These are phyloP conservation scores for Oropetium thomaeum DNA, from an alignment of 176 grass and related monocot genomes.

Conservation along the genomic window DNA sequence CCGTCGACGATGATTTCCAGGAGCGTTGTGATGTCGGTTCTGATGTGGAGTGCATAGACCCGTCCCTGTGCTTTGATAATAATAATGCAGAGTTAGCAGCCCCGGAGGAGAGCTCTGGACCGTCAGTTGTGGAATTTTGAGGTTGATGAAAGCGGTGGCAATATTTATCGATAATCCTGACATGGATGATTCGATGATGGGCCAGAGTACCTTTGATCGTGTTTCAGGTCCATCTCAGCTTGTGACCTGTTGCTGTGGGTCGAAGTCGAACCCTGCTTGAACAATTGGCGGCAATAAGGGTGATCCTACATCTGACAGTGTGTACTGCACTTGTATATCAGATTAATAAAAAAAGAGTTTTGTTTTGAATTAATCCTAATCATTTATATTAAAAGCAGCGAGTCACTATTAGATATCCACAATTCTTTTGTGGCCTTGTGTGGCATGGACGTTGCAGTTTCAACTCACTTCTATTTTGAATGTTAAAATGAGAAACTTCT, in stretches of 20 bases:
- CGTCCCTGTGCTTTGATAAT: neutral
- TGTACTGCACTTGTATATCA: no score
- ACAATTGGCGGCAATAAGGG: conserved; percentile 21
- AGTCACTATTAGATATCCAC: no score
- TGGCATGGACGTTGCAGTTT: no score
- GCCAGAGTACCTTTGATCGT: neutral
- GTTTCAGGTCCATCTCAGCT: conserved; percentile 4
- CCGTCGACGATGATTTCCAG: conserved; percentile 32
- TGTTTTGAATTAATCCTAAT: no score
- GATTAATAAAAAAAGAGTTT: no score
- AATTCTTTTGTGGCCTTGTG: no score
- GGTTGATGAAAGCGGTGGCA: conserved; percentile 29
- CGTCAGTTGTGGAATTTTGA: conserved; percentile 38
- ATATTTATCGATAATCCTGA: conserved; percentile 37
- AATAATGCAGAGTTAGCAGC: neutral
- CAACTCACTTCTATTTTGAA: no score
- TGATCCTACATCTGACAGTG: neutral
- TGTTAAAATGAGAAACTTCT: no score
- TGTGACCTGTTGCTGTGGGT: neutral
- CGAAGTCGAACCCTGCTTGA: neutral
- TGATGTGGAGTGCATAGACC: conserved; percentile 21
- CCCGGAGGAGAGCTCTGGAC: conserved; percentile 38
- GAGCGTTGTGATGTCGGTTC: conserved; percentile 38
- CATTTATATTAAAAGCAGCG: no score
- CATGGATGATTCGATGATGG: conserved; percentile 35